A percentile compares a stretch with the other conserved stretches of the same genome.
Evolutionary conservation across 2,329 filamentous ascomycete genomes (phyloP).

Genomic region (Triangularia verruculosa): DNA sequence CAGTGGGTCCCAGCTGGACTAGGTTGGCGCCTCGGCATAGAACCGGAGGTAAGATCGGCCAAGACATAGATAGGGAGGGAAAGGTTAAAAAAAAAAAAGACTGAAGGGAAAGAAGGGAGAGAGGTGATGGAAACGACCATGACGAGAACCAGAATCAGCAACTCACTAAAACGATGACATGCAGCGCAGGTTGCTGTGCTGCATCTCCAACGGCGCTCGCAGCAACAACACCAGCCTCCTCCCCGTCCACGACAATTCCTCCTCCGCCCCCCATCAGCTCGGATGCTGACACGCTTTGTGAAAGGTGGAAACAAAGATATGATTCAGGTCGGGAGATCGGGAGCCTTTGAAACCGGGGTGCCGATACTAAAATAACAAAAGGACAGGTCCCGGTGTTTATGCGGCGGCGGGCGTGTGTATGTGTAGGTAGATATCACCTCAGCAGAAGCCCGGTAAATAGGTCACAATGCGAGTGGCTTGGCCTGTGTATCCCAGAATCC

Average conservation of each 20-base stretch:
- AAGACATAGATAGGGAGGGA: neutral
- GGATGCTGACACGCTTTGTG: neutral
- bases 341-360: neutral
- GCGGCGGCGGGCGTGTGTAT: neutral
- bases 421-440: neutral
- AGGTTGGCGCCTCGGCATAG: neutral
- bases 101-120: neutral
- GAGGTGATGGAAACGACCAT: neutral
- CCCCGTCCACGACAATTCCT: constrained; percentile 2
- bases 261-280: constrained; percentile 11
- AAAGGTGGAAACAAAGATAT: neutral
- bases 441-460: neutral
- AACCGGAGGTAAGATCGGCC: neutral
- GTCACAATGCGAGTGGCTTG: neutral
- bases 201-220: neutral
- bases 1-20: neutral
- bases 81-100: constrained; percentile 3
- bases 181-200: constrained; percentile 51
- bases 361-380: neutral
- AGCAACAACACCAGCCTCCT: constrained; percentile 1
- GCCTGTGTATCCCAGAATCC: neutral
- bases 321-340: neutral
- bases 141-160: constrained; percentile 6
- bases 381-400: neutral
- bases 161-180: constrained; percentile 74